Evolutionary conservation across 2,329 filamentous ascomycete genomes (phyloP).

Genomic region (Mollisia scopiformis): DNA sequence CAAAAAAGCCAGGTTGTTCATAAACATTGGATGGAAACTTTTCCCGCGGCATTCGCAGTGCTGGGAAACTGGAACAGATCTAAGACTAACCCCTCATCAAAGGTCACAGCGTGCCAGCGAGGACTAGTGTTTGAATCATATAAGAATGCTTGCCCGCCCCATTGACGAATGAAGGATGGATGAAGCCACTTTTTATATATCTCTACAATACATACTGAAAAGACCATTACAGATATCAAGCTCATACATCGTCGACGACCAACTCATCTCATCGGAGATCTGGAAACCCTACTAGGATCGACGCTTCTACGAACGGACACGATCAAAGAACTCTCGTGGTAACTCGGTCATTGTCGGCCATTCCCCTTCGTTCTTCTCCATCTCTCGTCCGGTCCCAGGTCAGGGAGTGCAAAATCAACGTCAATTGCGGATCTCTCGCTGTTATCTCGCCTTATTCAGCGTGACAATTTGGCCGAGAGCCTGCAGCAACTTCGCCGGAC

Average conservation of each 20-base stretch:
- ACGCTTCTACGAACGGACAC: not conserved
- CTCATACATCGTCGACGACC: not conserved
- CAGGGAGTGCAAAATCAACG: slow-evolving; percentile 3
- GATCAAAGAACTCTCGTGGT: not conserved
- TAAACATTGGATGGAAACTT: slow-evolving; percentile 11
- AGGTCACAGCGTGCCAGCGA: not conserved
- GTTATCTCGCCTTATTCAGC: slow-evolving; percentile 2
- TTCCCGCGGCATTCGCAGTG: slow-evolving; percentile 13
- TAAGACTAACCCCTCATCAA: slow-evolving; percentile 8
- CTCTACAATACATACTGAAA: too few relatives aligned
- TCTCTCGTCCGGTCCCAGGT: not conserved
- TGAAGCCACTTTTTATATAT: not conserved
- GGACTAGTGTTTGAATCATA: slow-evolving; percentile 1
- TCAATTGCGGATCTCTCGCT: slow-evolving; percentile 13
- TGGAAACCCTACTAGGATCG: not conserved
- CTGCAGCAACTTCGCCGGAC: slow-evolving; percentile 15
- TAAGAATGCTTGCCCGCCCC: not conserved
- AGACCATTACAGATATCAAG: too few relatives aligned
- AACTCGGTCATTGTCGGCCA: not conserved
- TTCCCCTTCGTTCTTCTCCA: not conserved
- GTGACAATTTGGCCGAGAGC: slow-evolving; percentile 19
- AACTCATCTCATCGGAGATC: not conserved
- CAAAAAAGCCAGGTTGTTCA: slow-evolving; percentile 16
- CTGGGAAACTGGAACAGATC: slow-evolving; percentile 20
- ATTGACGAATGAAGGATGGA: not conserved